phyloP scores from a whole-genome alignment of 2,329 filamentous ascomycete species.

The Lecanicillium sp. region DNA sequence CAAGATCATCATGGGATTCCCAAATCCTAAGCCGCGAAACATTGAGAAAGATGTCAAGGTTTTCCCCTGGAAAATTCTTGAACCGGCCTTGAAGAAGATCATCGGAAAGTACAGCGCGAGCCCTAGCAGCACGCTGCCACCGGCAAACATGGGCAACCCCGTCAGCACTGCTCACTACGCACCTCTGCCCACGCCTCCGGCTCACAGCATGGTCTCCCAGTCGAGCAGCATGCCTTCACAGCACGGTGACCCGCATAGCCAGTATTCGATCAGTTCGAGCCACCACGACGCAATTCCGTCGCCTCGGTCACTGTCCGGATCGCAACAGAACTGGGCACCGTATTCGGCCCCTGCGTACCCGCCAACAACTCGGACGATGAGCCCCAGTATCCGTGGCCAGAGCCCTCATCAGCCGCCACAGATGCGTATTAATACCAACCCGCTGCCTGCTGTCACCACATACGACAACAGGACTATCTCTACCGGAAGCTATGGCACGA shows the following conservation, averaged over 20 bases:
- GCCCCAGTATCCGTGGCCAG: slow-evolving; percentile 24
- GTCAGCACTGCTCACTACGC: slow-evolving; percentile 31
- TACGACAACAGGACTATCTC: slow-evolving; percentile 29
- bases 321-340: slow-evolving; percentile 38
- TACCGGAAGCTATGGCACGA: slow-evolving; percentile 28
- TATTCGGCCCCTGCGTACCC: slow-evolving; percentile 32
- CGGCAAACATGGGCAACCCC: slow-evolving; percentile 33
- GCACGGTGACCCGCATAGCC: slow-evolving; percentile 23
- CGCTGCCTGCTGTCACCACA: slow-evolving; percentile 30
- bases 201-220: slow-evolving; percentile 22
- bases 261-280: slow-evolving; percentile 33
- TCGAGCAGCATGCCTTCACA: slow-evolving; percentile 20
- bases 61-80: slow-evolving; percentile 90
- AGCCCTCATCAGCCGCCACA: slow-evolving; percentile 28
- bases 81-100: slow-evolving; percentile 88
- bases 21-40: slow-evolving; percentile 88
- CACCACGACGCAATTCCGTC: slow-evolving; percentile 45
- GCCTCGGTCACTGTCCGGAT: slow-evolving; percentile 42
- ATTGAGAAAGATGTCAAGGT: slow-evolving; percentile 99
- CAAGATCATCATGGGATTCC: slow-evolving; percentile 98
- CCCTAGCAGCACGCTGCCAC: slow-evolving; percentile 30
- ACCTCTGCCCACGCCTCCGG: slow-evolving; percentile 39
- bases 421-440: slow-evolving; percentile 28
- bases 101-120: slow-evolving; percentile 84
- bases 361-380: slow-evolving; percentile 32